Percentiles rank a stretch among this genome's conserved stretches.
phyloP scores from a whole-genome alignment of 1,139 yeast genomes.

The Taphrina pruni region DNA sequence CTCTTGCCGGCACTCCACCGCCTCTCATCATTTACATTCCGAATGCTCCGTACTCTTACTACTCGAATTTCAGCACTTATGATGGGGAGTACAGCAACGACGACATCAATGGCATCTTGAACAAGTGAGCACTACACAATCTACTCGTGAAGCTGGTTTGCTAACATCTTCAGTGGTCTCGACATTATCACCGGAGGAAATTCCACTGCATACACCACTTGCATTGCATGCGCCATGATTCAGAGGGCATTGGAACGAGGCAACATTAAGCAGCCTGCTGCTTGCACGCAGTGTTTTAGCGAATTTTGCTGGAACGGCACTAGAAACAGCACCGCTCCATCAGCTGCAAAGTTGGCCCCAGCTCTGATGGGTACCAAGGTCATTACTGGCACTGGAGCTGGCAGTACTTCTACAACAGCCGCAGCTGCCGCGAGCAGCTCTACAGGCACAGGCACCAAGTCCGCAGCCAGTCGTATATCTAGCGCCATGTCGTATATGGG shows the following conservation, averaged over 20 bases:
- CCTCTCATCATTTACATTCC: constrained; percentile 79
- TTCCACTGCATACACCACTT: constrained; percentile 76
- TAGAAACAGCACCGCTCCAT: constrained; percentile 22
- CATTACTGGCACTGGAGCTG: constrained; percentile 24
- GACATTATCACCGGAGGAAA: constrained; percentile 76
- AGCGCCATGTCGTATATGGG: not conserved
- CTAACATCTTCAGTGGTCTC: constrained; percentile 71
- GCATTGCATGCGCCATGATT: constrained; percentile 87
- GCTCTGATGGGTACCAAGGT: constrained; percentile 24
- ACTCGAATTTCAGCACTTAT: constrained; percentile 75
- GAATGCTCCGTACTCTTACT: constrained; percentile 70
- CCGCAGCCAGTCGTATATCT: constrained; percentile 3
- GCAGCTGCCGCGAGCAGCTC: constrained; percentile 6
- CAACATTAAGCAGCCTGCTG: constrained; percentile 66
- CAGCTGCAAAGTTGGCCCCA: constrained; percentile 27
- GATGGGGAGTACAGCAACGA: constrained; percentile 65
- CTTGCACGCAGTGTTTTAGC: constrained; percentile 73
- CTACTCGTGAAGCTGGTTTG: not conserved
- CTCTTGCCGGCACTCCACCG: constrained; percentile 54
- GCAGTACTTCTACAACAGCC: not conserved
- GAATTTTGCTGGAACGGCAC: constrained; percentile 82
- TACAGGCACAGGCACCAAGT: constrained; percentile 15
- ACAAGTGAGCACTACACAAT: constrained; percentile 20
- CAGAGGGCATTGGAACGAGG: constrained; percentile 80
- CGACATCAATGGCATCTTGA: constrained; percentile 61